Percentiles rank a stretch among this genome's conserved stretches.
These are phyloP conservation scores for Theobroma cacao DNA, from an alignment of 345 rosid species.

Conservation along the genomic window DNA sequence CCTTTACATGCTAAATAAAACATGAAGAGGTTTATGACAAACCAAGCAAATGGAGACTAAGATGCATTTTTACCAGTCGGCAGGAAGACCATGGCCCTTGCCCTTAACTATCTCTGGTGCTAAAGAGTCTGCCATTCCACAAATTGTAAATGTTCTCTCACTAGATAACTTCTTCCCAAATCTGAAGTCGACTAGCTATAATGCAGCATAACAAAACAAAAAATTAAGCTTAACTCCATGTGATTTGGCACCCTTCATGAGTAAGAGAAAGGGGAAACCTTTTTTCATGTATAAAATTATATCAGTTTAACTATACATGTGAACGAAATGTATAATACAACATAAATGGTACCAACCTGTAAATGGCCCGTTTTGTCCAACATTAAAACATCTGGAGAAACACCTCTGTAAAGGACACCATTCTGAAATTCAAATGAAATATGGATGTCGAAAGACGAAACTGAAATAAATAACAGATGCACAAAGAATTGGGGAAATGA, in stretches of 20 bases:
- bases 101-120: constrained; percentile 95
- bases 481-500: constrained; percentile 3
- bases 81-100: constrained; percentile 78
- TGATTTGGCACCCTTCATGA: not conserved
- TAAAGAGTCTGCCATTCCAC: constrained; percentile 80
- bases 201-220: constrained; percentile 11
- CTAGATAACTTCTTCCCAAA: constrained; percentile 67
- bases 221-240: not conserved
- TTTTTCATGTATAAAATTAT: not conserved
- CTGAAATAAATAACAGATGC: not conserved
- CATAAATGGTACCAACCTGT: constrained; percentile 53
- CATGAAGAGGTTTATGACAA: constrained; percentile 2
- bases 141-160: constrained; percentile 79
- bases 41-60: constrained; percentile 1
- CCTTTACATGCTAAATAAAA: not conserved
- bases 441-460: constrained; percentile 8
- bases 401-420: constrained; percentile 79
- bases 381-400: constrained; percentile 81
- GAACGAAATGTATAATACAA: not conserved
- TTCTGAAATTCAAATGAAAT: constrained; percentile 51
- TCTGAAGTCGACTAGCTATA: constrained; percentile 83
- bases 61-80: constrained; percentile 69
- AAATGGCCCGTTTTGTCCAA: constrained; percentile 75
- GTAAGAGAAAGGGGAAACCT: not conserved
- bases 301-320: not conserved